Evolutionary conservation across 2,329 filamentous ascomycete species (phyloP).

Genomic region (Pseudopyricularia javanii): DNA sequence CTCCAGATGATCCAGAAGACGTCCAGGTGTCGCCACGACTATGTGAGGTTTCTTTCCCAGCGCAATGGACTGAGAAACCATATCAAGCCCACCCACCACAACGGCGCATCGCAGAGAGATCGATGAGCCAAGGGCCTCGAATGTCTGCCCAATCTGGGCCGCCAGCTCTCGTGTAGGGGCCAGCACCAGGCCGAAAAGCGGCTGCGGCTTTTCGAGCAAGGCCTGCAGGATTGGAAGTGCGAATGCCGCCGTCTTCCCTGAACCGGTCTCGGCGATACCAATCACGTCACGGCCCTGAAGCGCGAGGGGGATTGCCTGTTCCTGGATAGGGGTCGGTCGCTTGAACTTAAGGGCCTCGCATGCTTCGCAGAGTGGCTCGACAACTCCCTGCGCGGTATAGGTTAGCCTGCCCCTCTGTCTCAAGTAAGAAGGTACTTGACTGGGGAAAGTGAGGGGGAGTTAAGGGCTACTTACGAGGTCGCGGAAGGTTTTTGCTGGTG

Average conservation of each 20-base stretch:
- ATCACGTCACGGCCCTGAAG: slow-evolving; percentile 78
- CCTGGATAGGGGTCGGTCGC: slow-evolving; percentile 78
- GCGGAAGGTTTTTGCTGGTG: slow-evolving; percentile 45
- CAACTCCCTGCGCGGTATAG: slow-evolving; percentile 49
- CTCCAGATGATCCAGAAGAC: slow-evolving; percentile 82
- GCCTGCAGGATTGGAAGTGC: slow-evolving; percentile 85
- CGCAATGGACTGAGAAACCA: slow-evolving; percentile 83
- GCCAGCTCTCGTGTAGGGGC: slow-evolving; percentile 91
- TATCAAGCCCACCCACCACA: slow-evolving; percentile 89
- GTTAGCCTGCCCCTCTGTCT: background rate
- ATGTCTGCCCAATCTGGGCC: slow-evolving; percentile 77
- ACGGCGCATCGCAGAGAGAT: slow-evolving; percentile 81
- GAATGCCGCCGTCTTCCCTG: slow-evolving; percentile 92
- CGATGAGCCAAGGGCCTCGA: slow-evolving; percentile 75
- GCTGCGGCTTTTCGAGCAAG: slow-evolving; percentile 75
- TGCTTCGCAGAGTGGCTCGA: slow-evolving; percentile 79
- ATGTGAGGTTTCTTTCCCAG: slow-evolving; percentile 95
- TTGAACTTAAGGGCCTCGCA: slow-evolving; percentile 76
- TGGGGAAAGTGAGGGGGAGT: background rate
- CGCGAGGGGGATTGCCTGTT: slow-evolving; percentile 69
- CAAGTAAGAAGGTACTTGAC: background rate
- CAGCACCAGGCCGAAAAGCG: slow-evolving; percentile 78
- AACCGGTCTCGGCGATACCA: slow-evolving; percentile 87
- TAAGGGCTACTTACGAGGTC: slow-evolving; percentile 35
- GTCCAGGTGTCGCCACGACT: slow-evolving; percentile 81